Evolutionary conservation across 345 rosid species (phyloP), one percentile per base, ranked within the genome.

Genomic region (Eucalyptus regnans): DNA sequence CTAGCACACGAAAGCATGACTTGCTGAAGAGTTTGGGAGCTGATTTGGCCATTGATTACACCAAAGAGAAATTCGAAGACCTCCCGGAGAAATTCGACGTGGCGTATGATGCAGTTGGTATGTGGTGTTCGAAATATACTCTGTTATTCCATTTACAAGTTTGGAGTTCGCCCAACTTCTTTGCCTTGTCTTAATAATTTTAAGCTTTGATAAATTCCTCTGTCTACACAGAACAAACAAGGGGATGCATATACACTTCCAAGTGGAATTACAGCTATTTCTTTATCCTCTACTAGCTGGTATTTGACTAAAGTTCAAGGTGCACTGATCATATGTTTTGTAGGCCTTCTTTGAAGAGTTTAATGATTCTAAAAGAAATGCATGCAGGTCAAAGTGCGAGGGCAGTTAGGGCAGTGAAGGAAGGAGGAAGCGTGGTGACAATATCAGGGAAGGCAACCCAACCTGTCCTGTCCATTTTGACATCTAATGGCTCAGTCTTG

Each of bases 391-490:
- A 95, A 91, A 95, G 99, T 49, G 98, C 96, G 23, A 93, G 87
- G 90, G 98, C 89, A 68, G 90, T 96, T 3, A 37, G 41, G 41
- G 41, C 41, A 37, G 41, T 37, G 86, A 97, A 96, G 90, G 96
- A 96, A 94, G 98, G 97, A 29, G 99, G 99, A 41, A 93, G 92
- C 25, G 98, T 96, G 48, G 98, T 96, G 91, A 98, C 96, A n/a
- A 89, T 96, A 83, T 94, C 97, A 1, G 81, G 99, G 17, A 97
- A 96, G 5, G 97, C 93, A 7, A 94, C 96, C 8, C 97, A 97
- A 2, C 97, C 97, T 51, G 94, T 96, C 85, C 90, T 95, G 91
- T 97, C 96, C 89, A 95, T 95, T 46, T 95, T 96, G 80, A 96
- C 98, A 33, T 95, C 98, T 84, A 91, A 93, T 23, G 97, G 98